Conservation (phyloP, 768 basidiomycete genomes). For the Gloeophyllum trabeum region DNA sequence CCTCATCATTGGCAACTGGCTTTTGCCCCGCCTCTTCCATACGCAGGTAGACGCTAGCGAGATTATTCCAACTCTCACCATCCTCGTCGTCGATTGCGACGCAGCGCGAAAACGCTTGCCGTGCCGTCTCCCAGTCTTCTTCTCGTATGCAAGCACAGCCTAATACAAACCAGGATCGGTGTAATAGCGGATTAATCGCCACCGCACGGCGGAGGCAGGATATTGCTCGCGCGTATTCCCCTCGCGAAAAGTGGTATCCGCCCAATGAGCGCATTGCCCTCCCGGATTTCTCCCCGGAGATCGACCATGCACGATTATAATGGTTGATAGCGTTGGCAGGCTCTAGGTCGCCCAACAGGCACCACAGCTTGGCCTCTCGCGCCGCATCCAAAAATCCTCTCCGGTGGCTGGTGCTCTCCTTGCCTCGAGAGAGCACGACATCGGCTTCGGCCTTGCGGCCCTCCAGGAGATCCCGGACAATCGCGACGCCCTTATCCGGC, state of each 20-base stretch:
- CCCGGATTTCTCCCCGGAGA: constrained; percentile 73
- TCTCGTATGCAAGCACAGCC: constrained; percentile 80
- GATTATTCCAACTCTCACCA: constrained; percentile 96
- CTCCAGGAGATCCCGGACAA: constrained; percentile 80
- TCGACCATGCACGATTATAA: constrained; percentile 76
- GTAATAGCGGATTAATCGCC: constrained; percentile 77
- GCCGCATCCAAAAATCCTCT: constrained; percentile 43
- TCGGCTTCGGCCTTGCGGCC: constrained; percentile 82
- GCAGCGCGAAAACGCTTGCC: constrained; percentile 75
- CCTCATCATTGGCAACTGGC: constrained; percentile 16
- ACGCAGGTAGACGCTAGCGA: constrained; percentile 89
- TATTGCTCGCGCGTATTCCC: constrained; percentile 52
- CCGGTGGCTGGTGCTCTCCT: constrained; percentile 27
- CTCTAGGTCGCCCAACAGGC: constrained; percentile 88
- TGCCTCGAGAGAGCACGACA: constrained; percentile 49
- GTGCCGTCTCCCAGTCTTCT: constrained; percentile 79
- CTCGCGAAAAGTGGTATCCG: constrained; percentile 64
- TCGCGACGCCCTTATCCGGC: constrained; percentile 62
- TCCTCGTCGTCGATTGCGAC: constrained; percentile 93
- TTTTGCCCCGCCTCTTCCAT: constrained; percentile 36
- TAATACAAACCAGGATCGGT: constrained; percentile 94
- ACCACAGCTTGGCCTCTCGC: constrained; percentile 88
- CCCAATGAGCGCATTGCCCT: constrained; percentile 90
- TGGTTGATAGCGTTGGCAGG: constrained; percentile 55
- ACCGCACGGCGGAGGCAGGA: constrained; percentile 64